Conservation (phyloP, 371 early-diverging fungal genomes). For the Lichtheimia ornata region DNA sequence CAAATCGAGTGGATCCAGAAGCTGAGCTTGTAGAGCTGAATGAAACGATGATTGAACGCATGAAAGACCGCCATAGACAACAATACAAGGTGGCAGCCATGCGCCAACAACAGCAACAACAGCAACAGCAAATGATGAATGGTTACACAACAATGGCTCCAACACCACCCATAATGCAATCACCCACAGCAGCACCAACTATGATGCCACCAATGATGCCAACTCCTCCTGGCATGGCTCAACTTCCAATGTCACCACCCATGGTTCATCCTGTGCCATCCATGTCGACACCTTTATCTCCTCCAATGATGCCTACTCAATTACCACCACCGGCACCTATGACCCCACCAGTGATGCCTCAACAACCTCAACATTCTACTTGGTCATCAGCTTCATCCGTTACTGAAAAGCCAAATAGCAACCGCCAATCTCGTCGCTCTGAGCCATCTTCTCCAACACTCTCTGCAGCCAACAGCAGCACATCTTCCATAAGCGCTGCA, state of each 20-base stretch:
- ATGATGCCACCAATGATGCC: conserved; percentile 9
- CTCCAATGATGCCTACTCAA: conserved; percentile 5
- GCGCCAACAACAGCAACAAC: conserved; percentile 34
- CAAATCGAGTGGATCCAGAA: conserved; percentile 36
- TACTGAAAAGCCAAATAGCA: not conserved
- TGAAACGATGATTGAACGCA: conserved; percentile 39
- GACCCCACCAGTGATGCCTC: conserved; percentile 3
- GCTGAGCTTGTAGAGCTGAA: conserved; percentile 29
- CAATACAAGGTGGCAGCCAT: conserved; percentile 41
- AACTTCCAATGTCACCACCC: not conserved
- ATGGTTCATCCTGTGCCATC: not conserved
- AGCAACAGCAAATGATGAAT: conserved; percentile 11
- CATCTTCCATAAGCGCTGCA: not conserved
- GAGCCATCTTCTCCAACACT: conserved; percentile 9
- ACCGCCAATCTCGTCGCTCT: conserved; percentile 5
- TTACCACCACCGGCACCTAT: not conserved
- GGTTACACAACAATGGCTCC: not conserved
- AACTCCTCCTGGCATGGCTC: conserved; percentile 2
- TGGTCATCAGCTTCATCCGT: not conserved
- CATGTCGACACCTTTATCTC: too few species aligned
- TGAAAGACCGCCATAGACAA: conserved; percentile 47
- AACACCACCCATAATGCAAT: conserved; percentile 5
- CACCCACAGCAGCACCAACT: not conserved
- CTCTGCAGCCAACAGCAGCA: not conserved
- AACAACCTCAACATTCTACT: not conserved